Conservation (phyloP, 75 land plant species). For the Sequoiadendron giganteum region DNA sequence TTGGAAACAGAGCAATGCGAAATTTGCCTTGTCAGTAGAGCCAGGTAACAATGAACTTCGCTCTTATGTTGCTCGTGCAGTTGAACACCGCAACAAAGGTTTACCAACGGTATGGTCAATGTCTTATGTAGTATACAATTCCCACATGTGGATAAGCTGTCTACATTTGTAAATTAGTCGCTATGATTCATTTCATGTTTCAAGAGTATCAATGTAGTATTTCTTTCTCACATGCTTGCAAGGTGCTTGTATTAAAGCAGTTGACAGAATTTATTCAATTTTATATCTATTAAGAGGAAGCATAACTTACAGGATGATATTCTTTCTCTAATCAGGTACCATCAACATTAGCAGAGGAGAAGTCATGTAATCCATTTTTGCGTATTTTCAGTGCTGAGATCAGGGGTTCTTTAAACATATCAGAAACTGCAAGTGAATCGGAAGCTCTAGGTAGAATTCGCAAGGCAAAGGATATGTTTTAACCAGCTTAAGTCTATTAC, state of each 20-base stretch:
- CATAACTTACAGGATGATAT: slow-evolving; percentile 2
- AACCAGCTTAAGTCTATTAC: background rate
- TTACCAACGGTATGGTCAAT: slow-evolving; percentile 73
- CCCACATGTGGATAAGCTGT: background rate
- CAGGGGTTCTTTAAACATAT: slow-evolving; percentile 54
- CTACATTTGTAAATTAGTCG: background rate
- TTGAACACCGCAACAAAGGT: slow-evolving; percentile 67
- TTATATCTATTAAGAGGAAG: background rate
- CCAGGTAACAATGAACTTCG: slow-evolving; percentile 69
- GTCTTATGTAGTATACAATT: background rate
- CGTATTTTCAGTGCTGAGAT: slow-evolving; percentile 79
- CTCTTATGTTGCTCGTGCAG: slow-evolving; percentile 59
- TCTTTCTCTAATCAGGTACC: slow-evolving; percentile 62
- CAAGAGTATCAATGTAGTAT: slow-evolving; percentile 28
- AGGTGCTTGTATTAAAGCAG: background rate
- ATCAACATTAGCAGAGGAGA: slow-evolving; percentile 74
- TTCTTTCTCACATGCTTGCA: background rate
- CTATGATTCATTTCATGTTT: slow-evolving; percentile 16
- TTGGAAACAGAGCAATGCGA: slow-evolving; percentile 81
- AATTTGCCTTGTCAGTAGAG: slow-evolving; percentile 92
- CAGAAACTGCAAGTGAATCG: slow-evolving; percentile 58
- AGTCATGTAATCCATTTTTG: slow-evolving; percentile 85
- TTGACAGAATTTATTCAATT: background rate
- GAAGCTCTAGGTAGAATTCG: slow-evolving; percentile 82
- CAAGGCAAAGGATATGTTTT: slow-evolving; percentile 66